phyloP scores from a whole-genome alignment of 176 grass and related monocot genomes.

The Musa schizocarpa region DNA sequence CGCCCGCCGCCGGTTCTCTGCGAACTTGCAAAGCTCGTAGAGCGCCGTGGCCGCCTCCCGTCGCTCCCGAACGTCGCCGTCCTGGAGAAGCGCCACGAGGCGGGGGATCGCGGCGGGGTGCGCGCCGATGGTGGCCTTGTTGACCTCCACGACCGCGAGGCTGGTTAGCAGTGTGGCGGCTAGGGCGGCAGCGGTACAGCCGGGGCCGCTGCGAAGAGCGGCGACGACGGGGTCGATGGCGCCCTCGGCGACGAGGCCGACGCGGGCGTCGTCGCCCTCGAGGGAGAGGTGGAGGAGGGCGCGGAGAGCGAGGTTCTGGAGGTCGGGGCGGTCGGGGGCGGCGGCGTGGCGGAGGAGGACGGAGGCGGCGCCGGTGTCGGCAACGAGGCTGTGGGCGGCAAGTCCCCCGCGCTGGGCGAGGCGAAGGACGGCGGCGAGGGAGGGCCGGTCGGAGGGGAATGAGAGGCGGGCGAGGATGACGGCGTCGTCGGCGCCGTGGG shows the following conservation, averaged over 20 bases:
- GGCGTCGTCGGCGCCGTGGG: too few relatives aligned
- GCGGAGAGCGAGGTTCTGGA: slow-evolving; percentile 28
- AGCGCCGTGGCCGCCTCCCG: slow-evolving; percentile 72
- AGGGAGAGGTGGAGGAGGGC: slow-evolving; percentile 61
- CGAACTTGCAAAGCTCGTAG: slow-evolving; percentile 92
- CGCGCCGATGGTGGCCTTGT: slow-evolving; percentile 88
- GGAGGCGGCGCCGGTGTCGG: slow-evolving; percentile 50
- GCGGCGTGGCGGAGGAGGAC: slow-evolving; percentile 53
- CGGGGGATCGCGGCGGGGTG: slow-evolving; percentile 47
- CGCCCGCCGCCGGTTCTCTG: slow-evolving; percentile 57
- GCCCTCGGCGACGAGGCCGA: slow-evolving; percentile 72
- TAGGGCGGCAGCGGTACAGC: slow-evolving; percentile 32
- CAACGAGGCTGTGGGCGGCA: slow-evolving; percentile 34
- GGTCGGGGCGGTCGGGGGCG: slow-evolving; percentile 19
- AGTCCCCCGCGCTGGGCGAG: slow-evolving; percentile 35
- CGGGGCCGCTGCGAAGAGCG: slow-evolving; percentile 18
- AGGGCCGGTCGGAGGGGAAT: slow-evolving; percentile 17
- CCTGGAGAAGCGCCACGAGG: slow-evolving; percentile 42
- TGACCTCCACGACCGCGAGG: slow-evolving; percentile 83
- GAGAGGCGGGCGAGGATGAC: slow-evolving; percentile 12
- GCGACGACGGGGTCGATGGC: slow-evolving; percentile 61
- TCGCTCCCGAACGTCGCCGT: slow-evolving; percentile 38
- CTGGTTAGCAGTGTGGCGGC: slow-evolving; percentile 71
- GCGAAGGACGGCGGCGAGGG: slow-evolving; percentile 9
- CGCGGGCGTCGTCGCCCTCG: slow-evolving; percentile 78